Percentiles rank a stretch among this genome's conserved stretches.
These are phyloP conservation scores for Rhynchosporium graminicola DNA, from an alignment of 2,329 filamentous ascomycete species.

Conservation along the genomic window DNA sequence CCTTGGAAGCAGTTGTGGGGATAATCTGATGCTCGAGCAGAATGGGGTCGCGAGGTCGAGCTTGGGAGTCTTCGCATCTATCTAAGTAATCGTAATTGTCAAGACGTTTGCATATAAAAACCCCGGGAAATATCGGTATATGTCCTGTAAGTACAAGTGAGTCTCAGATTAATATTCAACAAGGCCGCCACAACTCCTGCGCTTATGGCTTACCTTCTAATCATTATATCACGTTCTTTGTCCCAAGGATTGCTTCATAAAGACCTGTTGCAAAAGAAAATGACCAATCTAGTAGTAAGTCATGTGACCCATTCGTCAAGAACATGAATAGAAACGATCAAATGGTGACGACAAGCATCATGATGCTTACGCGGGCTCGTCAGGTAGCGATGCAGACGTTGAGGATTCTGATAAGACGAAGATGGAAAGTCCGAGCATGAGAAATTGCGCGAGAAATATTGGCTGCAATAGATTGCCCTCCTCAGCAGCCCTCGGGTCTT, in stretches of 20 bases:
- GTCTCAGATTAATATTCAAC: no score
- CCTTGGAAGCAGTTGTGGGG: constrained; percentile 64
- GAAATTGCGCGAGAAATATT: constrained; percentile 43
- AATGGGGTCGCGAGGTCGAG: constrained; percentile 57
- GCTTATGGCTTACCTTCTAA: no score
- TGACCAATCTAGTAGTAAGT: no score
- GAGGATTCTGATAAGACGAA: constrained; percentile 23
- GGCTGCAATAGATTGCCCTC: constrained; percentile 47
- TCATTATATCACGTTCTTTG: no score
- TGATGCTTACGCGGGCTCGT: constrained; percentile 19
- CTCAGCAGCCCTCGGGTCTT: constrained; percentile 35
- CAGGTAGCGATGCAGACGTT: constrained; percentile 19
- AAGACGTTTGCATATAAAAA: no score
- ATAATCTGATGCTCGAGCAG: constrained; percentile 62
- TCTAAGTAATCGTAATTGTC: constrained; percentile 7
- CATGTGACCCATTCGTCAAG: constrained; percentile 17
- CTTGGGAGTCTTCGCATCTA: constrained; percentile 51
- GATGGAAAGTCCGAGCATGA: constrained; percentile 37
- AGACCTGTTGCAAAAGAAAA: not conserved
- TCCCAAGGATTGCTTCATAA: no score
- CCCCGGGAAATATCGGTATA: no score
- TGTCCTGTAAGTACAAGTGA: no score
- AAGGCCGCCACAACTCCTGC: no score
- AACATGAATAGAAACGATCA: constrained; percentile 24
- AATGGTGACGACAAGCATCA: constrained; percentile 32